Conservation (phyloP, 2,329 filamentous ascomycete genomes). For the Aureobasidium sp. region DNA sequence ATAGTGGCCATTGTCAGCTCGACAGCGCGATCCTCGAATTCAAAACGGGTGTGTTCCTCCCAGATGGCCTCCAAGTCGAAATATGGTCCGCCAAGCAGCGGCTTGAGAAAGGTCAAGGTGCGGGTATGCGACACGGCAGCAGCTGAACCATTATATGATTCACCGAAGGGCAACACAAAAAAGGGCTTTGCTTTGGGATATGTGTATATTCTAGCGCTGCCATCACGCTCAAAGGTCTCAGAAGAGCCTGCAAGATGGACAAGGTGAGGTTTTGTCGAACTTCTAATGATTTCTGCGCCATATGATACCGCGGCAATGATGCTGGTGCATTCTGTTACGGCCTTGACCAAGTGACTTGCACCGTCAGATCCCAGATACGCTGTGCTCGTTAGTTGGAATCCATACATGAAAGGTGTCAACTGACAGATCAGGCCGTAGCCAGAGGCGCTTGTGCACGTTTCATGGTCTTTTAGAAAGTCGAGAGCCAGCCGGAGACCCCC, state of each 20-base stretch:
- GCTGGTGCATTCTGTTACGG: too few relatives aligned
- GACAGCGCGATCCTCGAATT: conserved; percentile 24
- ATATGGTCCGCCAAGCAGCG: conserved; percentile 53
- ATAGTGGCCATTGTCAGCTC: conserved; percentile 27
- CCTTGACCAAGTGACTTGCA: too few relatives aligned
- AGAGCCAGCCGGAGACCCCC: conserved; percentile 22
- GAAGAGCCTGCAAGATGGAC: conserved; percentile 8
- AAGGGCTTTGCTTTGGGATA: conserved; percentile 41
- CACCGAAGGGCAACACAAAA: conserved; percentile 47
- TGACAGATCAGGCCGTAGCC: too few relatives aligned
- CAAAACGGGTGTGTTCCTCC: conserved; percentile 49
- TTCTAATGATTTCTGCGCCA: too few relatives aligned
- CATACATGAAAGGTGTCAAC: too few relatives aligned
- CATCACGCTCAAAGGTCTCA: too few relatives aligned
- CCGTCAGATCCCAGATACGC: too few relatives aligned
- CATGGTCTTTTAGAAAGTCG: conserved; percentile 20
- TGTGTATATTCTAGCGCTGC: conserved; percentile 35
- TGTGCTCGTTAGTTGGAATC: too few relatives aligned
- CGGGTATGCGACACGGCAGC: conserved; percentile 61
- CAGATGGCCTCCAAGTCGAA: conserved; percentile 43
- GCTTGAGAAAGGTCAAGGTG: conserved; percentile 58
- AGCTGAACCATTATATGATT: conserved; percentile 45
- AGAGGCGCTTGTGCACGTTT: too few relatives aligned
- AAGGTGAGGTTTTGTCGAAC: conserved; percentile 21
- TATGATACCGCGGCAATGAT: too few relatives aligned